Evolutionary conservation across 2,329 filamentous ascomycete genomes (phyloP).

Genomic region (Aspergillus floridensis): DNA sequence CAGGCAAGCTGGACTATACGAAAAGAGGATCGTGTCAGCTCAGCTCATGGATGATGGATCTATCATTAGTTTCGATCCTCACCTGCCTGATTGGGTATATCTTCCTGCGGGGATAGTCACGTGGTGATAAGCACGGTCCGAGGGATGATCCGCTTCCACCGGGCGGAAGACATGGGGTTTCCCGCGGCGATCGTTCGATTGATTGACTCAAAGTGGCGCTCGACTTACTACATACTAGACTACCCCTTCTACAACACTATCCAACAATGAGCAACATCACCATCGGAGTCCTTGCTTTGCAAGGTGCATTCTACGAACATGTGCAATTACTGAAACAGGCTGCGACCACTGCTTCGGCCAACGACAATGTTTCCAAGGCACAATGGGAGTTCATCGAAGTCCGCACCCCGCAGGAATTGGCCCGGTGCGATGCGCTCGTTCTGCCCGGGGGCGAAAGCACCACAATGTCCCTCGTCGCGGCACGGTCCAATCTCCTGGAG

Average conservation of each 20-base stretch:
- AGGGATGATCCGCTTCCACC: conserved; percentile 7
- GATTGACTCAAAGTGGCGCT: background rate
- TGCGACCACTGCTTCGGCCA: conserved; percentile 47
- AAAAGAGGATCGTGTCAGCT: too few relatives aligned
- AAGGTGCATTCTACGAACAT: conserved; percentile 92
- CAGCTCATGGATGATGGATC: too few relatives aligned
- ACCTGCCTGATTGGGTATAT: conserved; percentile 5
- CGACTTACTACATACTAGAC: background rate
- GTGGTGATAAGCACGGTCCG: conserved; percentile 23
- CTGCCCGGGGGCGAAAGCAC: conserved; percentile 95
- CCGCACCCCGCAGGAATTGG: conserved; percentile 69
- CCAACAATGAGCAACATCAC: conserved; percentile 43
- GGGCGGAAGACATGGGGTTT: background rate
- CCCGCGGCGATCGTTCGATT: background rate
- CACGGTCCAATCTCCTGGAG: conserved; percentile 75
- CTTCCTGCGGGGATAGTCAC: conserved; percentile 18
- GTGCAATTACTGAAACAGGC: conserved; percentile 71
- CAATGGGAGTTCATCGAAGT: conserved; percentile 71
- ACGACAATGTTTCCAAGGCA: conserved; percentile 18
- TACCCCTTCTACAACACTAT: background rate
- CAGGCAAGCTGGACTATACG: too few relatives aligned
- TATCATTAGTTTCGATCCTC: too few relatives aligned
- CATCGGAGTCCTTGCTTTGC: conserved; percentile 69
- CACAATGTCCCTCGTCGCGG: conserved; percentile 83
- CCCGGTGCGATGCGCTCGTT: conserved; percentile 75